Conservation (phyloP, 2,329 filamentous ascomycete species). For the Chlorencoelia australis region DNA sequence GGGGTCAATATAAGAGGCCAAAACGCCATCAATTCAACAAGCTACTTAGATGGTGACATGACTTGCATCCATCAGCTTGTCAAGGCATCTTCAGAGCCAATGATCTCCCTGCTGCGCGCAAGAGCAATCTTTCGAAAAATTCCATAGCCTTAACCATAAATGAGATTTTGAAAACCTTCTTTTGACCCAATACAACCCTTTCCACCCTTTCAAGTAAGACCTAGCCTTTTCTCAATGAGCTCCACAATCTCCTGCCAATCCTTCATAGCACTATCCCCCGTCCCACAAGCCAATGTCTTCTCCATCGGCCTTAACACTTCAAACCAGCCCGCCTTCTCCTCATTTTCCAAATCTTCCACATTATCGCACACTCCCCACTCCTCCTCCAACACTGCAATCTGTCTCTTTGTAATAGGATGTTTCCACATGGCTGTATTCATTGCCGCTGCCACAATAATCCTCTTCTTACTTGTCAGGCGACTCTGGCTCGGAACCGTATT, state of each 20-base stretch:
- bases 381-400: constrained; percentile 58
- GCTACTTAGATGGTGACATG: too few relatives aligned
- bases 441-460: constrained; percentile 65
- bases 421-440: constrained; percentile 92
- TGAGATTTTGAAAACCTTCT: too few relatives aligned
- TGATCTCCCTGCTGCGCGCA: too few relatives aligned
- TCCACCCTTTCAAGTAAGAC: too few relatives aligned
- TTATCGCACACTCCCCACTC: constrained; percentile 58
- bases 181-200: too few relatives aligned
- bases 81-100: too few relatives aligned
- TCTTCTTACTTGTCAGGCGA: constrained; percentile 41
- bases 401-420: constrained; percentile 69
- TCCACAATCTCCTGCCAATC: constrained; percentile 68
- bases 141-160: too few relatives aligned
- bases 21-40: too few relatives aligned
- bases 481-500: background rate
- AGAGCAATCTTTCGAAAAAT: too few relatives aligned
- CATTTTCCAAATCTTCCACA: too few relatives aligned
- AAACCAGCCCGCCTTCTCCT: constrained; percentile 54
- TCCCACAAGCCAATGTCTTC: constrained; percentile 73
- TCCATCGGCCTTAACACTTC: constrained; percentile 63
- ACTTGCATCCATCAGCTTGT: too few relatives aligned
- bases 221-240: constrained; percentile 44
- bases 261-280: constrained; percentile 73
- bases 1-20: too few relatives aligned